Percentiles rank a stretch among this genome's conserved stretches.
These are phyloP conservation scores for Lachnellula arida DNA, from an alignment of 2,329 filamentous ascomycete genomes.

Conservation along the genomic window DNA sequence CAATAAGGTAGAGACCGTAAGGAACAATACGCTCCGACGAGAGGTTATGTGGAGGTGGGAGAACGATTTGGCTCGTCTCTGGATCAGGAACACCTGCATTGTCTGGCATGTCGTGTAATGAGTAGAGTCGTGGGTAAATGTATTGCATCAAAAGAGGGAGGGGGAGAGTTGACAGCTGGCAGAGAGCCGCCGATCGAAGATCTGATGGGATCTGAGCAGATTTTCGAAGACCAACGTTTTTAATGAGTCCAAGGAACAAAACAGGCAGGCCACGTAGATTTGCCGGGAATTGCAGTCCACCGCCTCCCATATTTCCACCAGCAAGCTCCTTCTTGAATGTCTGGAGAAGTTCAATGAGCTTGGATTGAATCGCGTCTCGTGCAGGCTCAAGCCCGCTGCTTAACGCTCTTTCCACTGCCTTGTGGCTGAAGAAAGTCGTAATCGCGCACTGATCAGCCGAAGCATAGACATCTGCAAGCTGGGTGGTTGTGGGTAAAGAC, in stretches of 20 bases:
- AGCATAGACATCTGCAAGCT: constrained; percentile 84
- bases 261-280: constrained; percentile 86
- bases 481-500: constrained; percentile 87
- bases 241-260: constrained; percentile 90
- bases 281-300: constrained; percentile 87
- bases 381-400: constrained; percentile 85
- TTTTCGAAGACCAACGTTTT: constrained; percentile 90
- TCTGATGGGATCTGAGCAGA: constrained; percentile 92
- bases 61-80: constrained; percentile 80
- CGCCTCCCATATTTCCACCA: constrained; percentile 88
- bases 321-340: constrained; percentile 97
- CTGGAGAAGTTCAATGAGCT: constrained; percentile 85
- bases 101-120: constrained; percentile 93
- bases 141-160: constrained; percentile 88
- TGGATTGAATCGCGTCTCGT: constrained; percentile 83
- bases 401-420: constrained; percentile 87
- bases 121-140: constrained; percentile 82
- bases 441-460: constrained; percentile 93
- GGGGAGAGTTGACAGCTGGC: constrained; percentile 88
- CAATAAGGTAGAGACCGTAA: constrained; percentile 92
- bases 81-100: constrained; percentile 81
- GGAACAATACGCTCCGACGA: constrained; percentile 83
- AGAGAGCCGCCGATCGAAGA: constrained; percentile 87
- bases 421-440: constrained; percentile 92
- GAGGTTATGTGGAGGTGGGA: constrained; percentile 80